Evolutionary conservation across 192 early-diverging fungal species (phyloP).

Genomic region (Podila horticola): DNA sequence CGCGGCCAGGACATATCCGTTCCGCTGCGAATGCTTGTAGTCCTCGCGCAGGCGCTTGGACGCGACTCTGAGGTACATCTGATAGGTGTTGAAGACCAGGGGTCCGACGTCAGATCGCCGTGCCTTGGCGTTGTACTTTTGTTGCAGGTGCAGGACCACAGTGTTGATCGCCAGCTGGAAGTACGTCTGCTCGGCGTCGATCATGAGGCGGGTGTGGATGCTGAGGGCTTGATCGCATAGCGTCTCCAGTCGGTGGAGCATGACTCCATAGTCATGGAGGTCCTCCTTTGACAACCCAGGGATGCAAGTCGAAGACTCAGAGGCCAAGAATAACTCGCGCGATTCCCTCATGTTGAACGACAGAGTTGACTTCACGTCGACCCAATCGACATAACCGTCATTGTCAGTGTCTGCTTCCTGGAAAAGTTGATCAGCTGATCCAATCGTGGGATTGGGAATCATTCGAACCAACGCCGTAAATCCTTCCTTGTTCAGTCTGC

Average conservation of each 20-base stretch:
- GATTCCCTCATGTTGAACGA: slow-evolving; percentile 68
- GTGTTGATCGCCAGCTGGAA: slow-evolving; percentile 95
- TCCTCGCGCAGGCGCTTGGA: slow-evolving; percentile 71
- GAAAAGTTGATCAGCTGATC: slow-evolving; percentile 52
- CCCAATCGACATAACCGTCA: slow-evolving; percentile 73
- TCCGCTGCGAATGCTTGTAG: slow-evolving; percentile 69
- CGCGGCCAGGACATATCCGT: slow-evolving; percentile 80
- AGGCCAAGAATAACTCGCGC: slow-evolving; percentile 54
- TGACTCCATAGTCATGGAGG: slow-evolving; percentile 73
- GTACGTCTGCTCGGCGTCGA: slow-evolving; percentile 96
- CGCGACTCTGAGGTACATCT: slow-evolving; percentile 90
- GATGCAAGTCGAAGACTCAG: slow-evolving; percentile 9
- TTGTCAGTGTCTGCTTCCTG: slow-evolving; percentile 59
- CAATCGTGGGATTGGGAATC: slow-evolving; percentile 26
- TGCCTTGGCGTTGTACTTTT: slow-evolving; percentile 70
- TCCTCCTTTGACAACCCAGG: slow-evolving; percentile 61
- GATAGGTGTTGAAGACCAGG: slow-evolving; percentile 93
- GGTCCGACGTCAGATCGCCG: slow-evolving; percentile 58
- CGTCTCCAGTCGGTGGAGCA: slow-evolving; percentile 75
- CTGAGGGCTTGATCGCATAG: slow-evolving; percentile 72
- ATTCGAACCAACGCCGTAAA: slow-evolving; percentile 45
- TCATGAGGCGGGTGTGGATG: slow-evolving; percentile 77
- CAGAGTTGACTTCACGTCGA: slow-evolving; percentile 72
- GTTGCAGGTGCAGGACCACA: slow-evolving; percentile 75
- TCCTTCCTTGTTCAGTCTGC: slow-evolving; percentile 46